phyloP scores from a whole-genome alignment of 768 basidiomycete genomes.

The Tulasnella sp. region DNA sequence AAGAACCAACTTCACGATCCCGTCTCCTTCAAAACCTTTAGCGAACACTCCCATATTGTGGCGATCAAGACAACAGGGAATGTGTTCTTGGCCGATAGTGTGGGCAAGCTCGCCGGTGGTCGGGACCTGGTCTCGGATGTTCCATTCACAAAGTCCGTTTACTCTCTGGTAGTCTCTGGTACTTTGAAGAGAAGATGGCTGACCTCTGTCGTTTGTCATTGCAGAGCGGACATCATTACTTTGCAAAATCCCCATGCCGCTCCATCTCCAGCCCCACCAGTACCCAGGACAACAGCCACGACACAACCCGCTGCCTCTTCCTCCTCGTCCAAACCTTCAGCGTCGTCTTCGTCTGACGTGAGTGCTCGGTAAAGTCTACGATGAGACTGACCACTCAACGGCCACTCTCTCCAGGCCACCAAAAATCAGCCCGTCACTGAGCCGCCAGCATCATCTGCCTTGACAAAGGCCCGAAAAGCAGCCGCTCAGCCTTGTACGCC shows the following conservation, averaged over 20 bases:
- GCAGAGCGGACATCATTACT: conserved; percentile 86
- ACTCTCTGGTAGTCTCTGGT: neutral
- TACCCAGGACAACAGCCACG: conserved; percentile 38
- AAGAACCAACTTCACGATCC: conserved; percentile 92
- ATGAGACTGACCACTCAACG: neutral
- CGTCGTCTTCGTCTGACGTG: neutral
- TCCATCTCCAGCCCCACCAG: conserved; percentile 43
- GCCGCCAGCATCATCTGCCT: conserved; percentile 40
- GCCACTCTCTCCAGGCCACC: conserved; percentile 38
- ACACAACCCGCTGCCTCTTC: conserved; percentile 43
- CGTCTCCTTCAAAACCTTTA: conserved; percentile 97
- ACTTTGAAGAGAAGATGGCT: conserved; percentile 7
- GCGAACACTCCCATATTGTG: conserved; percentile 92
- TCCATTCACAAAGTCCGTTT: conserved; percentile 73
- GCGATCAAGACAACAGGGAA: conserved; percentile 89
- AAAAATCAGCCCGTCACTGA: neutral
- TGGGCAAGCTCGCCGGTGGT: conserved; percentile 65
- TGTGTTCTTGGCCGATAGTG: conserved; percentile 89
- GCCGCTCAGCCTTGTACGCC: conserved; percentile 68
- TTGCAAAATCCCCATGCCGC: conserved; percentile 80
- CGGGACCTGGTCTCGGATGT: conserved; percentile 85
- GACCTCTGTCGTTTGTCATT: conserved; percentile 16
- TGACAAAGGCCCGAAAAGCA: conserved; percentile 44
- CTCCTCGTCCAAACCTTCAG: conserved; percentile 28
- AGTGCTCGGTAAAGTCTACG: neutral